These are phyloP conservation scores for Chlamydomonas schloesseri DNA, from an alignment of 139 green algal species.

Conservation along the genomic window DNA sequence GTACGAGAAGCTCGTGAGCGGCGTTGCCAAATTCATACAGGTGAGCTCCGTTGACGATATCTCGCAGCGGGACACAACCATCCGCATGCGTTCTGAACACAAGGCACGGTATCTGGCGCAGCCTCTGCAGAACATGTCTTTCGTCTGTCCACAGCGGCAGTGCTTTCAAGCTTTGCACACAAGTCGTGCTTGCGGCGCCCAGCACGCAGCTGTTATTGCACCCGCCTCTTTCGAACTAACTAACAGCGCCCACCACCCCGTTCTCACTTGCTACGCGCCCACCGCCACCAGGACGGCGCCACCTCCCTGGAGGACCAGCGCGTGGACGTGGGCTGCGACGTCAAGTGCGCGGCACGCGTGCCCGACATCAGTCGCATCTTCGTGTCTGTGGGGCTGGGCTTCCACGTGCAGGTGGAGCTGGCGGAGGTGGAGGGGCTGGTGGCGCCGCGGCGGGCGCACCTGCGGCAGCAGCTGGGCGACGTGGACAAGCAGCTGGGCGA, in stretches of 20 bases:
- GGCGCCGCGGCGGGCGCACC: background rate
- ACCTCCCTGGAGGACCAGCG: slow-evolving; percentile 38
- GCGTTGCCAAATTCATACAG: background rate
- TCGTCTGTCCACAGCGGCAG: too few relatives aligned
- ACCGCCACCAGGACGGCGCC: background rate
- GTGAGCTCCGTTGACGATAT: too few relatives aligned
- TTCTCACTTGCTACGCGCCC: too few relatives aligned
- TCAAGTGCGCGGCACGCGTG: slow-evolving; percentile 51
- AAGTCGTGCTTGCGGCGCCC: too few relatives aligned
- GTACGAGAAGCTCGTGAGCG: slow-evolving; percentile 8
- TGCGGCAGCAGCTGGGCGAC: background rate
- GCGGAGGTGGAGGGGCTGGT: slow-evolving; percentile 21
- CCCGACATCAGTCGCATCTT: slow-evolving; percentile 56
- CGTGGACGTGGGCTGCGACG: slow-evolving; percentile 57
- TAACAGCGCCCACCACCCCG: too few relatives aligned
- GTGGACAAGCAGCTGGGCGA: background rate
- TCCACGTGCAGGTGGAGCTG: slow-evolving; percentile 58
- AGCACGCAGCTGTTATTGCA: too few relatives aligned
- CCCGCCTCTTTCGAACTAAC: too few relatives aligned
- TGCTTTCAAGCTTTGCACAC: too few relatives aligned
- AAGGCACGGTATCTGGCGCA: too few relatives aligned
- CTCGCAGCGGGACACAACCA: too few relatives aligned
- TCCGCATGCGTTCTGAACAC: too few relatives aligned
- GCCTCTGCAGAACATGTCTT: too few relatives aligned
- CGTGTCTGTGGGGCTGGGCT: slow-evolving; percentile 64